Evolutionary conservation across 495 filamentous ascomycete genomes (phyloP), one percentile per base, ranked within the genome.

Genomic region (Penicillium atrosanguineum): DNA sequence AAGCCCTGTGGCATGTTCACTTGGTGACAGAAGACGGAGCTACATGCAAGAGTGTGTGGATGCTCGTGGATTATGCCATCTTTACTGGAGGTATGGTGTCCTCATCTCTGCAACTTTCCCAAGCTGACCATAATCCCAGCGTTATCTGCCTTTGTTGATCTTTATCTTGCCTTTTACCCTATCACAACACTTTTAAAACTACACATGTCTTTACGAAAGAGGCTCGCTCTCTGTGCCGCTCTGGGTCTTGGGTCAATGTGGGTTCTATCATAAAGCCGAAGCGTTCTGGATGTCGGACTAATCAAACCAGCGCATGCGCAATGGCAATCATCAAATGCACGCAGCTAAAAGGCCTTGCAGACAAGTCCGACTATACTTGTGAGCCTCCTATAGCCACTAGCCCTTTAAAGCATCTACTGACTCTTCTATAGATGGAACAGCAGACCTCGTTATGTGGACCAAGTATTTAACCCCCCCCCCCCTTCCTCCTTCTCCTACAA

Each of bases 181-280:
- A 46, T 54, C 0, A 55, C 56, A 0, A 57, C 71, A 3, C 39
- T 74, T 4, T 54, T 65, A 52, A 69, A 69, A 16, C 63, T 74
- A 4, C 65, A 74, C 20, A 73, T 76, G 71, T 72, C 65, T 9
- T 46, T 73, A 29, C 68, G 64, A 7, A 74, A 76, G 57, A 64
- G 63, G 43, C 25, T 72, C 11, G 73, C 67, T 12, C 52, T 76
- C 12, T 66, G 61, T 44, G 56, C 63, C 18, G 68, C 69, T 20
- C 42, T 76, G 7, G 69, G 71, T 6, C 58, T 76, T 0, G 73
- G 73, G 23, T 42, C 65, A 6, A 55, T 72, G 71, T 74, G 60
- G 48, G 68, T 64, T 3, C 19, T 20, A 5, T 7, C 8, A 2
- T 7, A 12, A 11, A 41, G n/a, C 7, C n/a, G n/a, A n/a, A n/a